Evolutionary conservation across 1,284 basidiomycete species (phyloP).

Genomic region (Agaricales sp.): DNA sequence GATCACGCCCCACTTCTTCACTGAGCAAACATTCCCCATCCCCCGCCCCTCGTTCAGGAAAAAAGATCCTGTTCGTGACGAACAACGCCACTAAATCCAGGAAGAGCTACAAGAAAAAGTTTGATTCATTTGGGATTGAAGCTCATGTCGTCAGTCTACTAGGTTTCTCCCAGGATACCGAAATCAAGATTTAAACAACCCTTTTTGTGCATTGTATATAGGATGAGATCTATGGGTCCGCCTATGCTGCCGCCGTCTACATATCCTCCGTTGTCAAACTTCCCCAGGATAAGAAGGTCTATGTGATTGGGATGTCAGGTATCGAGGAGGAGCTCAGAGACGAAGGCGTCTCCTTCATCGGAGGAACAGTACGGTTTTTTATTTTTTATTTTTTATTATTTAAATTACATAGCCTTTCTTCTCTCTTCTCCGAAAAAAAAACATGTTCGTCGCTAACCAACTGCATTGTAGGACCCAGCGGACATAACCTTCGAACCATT

Average conservation of each 20-base stretch:
- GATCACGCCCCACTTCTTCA: background rate
- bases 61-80: constrained; percentile 89
- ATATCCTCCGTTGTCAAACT: constrained; percentile 83
- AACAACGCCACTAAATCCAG: constrained; percentile 98
- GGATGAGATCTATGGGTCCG: constrained; percentile 95
- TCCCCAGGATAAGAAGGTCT: constrained; percentile 89
- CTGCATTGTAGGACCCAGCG: constrained; percentile 54
- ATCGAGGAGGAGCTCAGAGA: constrained; percentile 87
- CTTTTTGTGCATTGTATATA: constrained; percentile 20
- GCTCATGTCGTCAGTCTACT: constrained; percentile 62
- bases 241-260: constrained; percentile 90
- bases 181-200: constrained; percentile 8
- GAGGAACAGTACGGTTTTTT: constrained; percentile 67
- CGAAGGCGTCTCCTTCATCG: constrained; percentile 73
- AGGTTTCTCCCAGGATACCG: background rate
- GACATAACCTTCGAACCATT: constrained; percentile 74
- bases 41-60: constrained; percentile 40
- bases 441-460: background rate
- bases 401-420: background rate
- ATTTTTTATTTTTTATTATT: background rate
- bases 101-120: constrained; percentile 80
- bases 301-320: constrained; percentile 89
- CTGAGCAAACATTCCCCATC: background rate
- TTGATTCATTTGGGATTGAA: constrained; percentile 82
- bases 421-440: no score